Base-by-base conservation (phyloP, 768 basidiomycete genomes). In the Panus rudis region DNA sequence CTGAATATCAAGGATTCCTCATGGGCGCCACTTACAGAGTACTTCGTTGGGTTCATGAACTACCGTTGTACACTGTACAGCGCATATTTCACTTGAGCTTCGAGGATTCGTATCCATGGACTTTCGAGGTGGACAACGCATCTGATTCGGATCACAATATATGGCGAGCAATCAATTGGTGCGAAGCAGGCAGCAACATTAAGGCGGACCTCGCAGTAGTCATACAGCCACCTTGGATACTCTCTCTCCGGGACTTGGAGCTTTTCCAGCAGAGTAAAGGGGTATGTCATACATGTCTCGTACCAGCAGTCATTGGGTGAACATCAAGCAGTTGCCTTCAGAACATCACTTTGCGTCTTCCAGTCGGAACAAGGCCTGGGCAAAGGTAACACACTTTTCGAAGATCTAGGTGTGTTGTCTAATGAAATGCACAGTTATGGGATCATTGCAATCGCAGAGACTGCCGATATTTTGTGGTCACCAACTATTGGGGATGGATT, bases 51-150 rank as follows among this genome's bases (percentile, higher is more conserved):
- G 50, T 79, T 13, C 66, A 68, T 21, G 66, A 66, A 43, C 65
- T 75, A 37, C 76, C 78, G 4, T 55, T 82, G 19, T 66, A 69
- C 52, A 79, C 73, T 7, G 64, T 67, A 12, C 71, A 75, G 52
- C 63, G 66, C 22, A 46, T 68, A 20, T 48, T 72, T 43, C 63
- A 62, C 37, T 45, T 67, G 20, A 40, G 61, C 19, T 63, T 58
- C 33, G 55, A 55, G 7, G 52, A 59, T 28, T 54, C 60, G 2
- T 41, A 31, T 10, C 42, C 56, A 5, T 71, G 63, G 60, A 55
- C 50, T 6, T 57, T 70, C 14, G n/a, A n/a, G n/a, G n/a, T n/a
- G n/a, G n/a, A n/a, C n/a, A n/a, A n/a, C n/a, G n/a, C n/a, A n/a
- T n/a, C n/a, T n/a, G n/a, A n/a, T n/a, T n/a, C n/a, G n/a, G n/a